Conservation (phyloP, 371 early-diverging fungal species). For the Apophysomyces ossiformis region DNA sequence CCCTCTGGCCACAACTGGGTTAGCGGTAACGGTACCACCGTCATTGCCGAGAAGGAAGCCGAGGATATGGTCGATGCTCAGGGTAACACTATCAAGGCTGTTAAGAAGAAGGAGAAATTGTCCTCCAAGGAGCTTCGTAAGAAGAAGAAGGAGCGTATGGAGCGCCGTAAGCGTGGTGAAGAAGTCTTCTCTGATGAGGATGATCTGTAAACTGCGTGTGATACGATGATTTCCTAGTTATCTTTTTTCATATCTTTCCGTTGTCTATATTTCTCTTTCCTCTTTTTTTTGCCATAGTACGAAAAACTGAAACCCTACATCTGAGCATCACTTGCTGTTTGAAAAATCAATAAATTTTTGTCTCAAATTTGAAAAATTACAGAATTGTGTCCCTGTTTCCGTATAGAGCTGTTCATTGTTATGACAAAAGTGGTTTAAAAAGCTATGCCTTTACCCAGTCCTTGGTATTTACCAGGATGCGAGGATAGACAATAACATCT, state of each 20-base stretch:
- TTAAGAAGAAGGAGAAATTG: slow-evolving; percentile 55
- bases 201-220: slow-evolving; percentile 35
- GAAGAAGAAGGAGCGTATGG: slow-evolving; percentile 65
- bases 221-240: slow-evolving; percentile 5
- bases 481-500: too few relatives aligned
- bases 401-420: too few relatives aligned
- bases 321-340: slow-evolving; percentile 6
- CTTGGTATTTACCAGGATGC: too few relatives aligned
- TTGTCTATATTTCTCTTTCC: slow-evolving; percentile 5
- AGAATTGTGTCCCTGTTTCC: too few relatives aligned
- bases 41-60: slow-evolving; percentile 39
- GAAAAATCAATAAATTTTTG: slow-evolving; percentile 9
- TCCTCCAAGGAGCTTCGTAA: slow-evolving; percentile 55
- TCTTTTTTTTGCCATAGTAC: slow-evolving; percentile 5
- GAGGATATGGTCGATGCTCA: slow-evolving; percentile 56
- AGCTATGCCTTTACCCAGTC: too few relatives aligned
- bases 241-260: slow-evolving; percentile 6
- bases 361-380: neutral
- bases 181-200: slow-evolving; percentile 58
- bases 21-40: slow-evolving; percentile 48
- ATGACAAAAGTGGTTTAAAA: too few relatives aligned
- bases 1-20: slow-evolving; percentile 62
- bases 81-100: slow-evolving; percentile 56
- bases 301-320: slow-evolving; percentile 1
- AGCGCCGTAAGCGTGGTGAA: slow-evolving; percentile 62